Conservation (phyloP, 169 alveolate species). For the Plasmodium chabaudi region DNA sequence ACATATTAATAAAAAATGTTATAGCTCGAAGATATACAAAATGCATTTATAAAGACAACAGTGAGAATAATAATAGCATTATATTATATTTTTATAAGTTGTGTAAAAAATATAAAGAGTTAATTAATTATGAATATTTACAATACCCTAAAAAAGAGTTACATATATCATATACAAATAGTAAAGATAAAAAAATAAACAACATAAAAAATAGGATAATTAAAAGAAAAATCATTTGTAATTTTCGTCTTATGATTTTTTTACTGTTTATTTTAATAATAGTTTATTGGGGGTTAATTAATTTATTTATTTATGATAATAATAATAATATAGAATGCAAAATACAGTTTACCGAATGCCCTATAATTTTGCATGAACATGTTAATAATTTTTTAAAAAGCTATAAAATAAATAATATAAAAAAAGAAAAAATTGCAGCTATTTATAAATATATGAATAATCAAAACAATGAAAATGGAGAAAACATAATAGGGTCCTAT, state of each 20-base stretch:
- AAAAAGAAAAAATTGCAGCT: slow-evolving; percentile 18
- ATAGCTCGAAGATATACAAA: slow-evolving; percentile 15
- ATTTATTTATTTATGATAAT: slow-evolving; percentile 16
- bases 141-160: not conserved
- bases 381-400: slow-evolving; percentile 9
- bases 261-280: not conserved
- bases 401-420: slow-evolving; percentile 9
- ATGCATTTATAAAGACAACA: slow-evolving; percentile 21
- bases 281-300: not conserved
- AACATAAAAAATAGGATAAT: slow-evolving; percentile 34
- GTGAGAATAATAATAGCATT: not conserved
- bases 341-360: slow-evolving; percentile 37
- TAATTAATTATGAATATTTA: not conserved
- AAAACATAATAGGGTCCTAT: not conserved
- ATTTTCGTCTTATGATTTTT: slow-evolving; percentile 11
- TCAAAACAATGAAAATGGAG: not conserved
- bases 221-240: slow-evolving; percentile 5
- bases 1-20: slow-evolving; percentile 19
- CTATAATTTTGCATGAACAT: slow-evolving; percentile 25
- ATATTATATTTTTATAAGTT: slow-evolving; percentile 5
- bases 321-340: slow-evolving; percentile 27
- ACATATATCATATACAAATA: slow-evolving; percentile 36
- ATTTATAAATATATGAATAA: slow-evolving; percentile 11
- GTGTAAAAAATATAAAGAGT: slow-evolving; percentile 22
- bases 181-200: slow-evolving; percentile 9